Conservation (phyloP, 345 rosid species). For the Dipteronia dyeriana region DNA sequence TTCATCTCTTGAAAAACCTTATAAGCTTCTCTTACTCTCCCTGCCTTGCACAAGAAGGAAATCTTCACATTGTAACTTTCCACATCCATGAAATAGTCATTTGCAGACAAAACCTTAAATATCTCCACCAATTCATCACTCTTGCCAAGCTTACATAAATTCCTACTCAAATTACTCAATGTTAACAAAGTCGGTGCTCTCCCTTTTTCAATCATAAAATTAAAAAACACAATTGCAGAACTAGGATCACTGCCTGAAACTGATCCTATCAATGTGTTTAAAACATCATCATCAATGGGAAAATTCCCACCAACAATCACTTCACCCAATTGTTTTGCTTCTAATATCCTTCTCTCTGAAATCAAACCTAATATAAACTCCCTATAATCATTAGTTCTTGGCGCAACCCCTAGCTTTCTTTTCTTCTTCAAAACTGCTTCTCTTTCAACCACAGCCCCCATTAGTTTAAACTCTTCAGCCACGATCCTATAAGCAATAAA, state of each 20-base stretch:
- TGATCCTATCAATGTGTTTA: conserved; percentile 68
- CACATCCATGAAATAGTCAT: conserved; percentile 49
- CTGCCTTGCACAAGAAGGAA: conserved; percentile 68
- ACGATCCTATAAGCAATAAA: conserved; percentile 84
- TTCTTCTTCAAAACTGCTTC: conserved; percentile 75
- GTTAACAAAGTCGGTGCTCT: conserved; percentile 59
- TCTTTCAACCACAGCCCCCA: conserved; percentile 56
- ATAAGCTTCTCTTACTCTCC: conserved; percentile 78
- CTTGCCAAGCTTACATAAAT: conserved; percentile 61
- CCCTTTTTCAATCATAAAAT: conserved; percentile 54
- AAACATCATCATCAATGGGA: conserved; percentile 67
- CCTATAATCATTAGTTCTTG: conserved; percentile 69
- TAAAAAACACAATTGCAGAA: conserved; percentile 55
- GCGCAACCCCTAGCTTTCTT: conserved; percentile 91
- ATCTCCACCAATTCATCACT: conserved; percentile 52
- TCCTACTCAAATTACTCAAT: conserved; percentile 65
- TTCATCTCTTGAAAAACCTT: conserved; percentile 76
- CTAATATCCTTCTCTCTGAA: conserved; percentile 47
- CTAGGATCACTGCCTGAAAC: conserved; percentile 66
- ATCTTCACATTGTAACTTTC: conserved; percentile 65
- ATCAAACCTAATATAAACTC: conserved; percentile 67
- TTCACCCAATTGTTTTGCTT: conserved; percentile 72
- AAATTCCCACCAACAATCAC: conserved; percentile 72
- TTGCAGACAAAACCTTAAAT: conserved; percentile 49
- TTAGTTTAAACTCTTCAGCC: conserved; percentile 62